Conservation (phyloP, 768 basidiomycete genomes). For the Lentinula guzmanii region DNA sequence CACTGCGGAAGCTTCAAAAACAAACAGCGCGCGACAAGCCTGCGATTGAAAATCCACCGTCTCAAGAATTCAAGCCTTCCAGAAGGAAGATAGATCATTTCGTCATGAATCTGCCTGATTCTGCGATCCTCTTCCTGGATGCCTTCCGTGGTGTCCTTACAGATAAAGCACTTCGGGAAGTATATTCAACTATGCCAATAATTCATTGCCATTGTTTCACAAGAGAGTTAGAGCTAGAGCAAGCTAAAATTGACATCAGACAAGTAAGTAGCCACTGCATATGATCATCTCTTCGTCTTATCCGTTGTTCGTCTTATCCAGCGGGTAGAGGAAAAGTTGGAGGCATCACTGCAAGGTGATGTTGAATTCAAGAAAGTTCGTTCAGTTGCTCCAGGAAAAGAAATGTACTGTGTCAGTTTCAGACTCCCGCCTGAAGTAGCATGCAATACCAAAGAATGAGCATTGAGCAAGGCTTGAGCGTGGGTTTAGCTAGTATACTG, state of each 20-base stretch:
- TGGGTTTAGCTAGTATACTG: background rate
- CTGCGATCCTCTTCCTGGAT: conserved; percentile 84
- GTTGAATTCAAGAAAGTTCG: conserved; percentile 71
- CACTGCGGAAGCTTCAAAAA: conserved; percentile 30
- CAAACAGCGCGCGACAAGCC: background rate
- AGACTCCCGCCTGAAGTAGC: conserved; percentile 47
- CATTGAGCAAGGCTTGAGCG: background rate
- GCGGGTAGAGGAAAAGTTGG: conserved; percentile 69
- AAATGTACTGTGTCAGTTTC: conserved; percentile 98
- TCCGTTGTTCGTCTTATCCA: conserved; percentile 24
- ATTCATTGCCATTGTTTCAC: conserved; percentile 98
- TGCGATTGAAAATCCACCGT: background rate
- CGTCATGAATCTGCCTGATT: conserved; percentile 97
- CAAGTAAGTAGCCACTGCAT: conserved; percentile 45
- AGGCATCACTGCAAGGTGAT: conserved; percentile 42
- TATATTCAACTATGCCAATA: conserved; percentile 69
- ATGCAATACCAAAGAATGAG: conserved; percentile 8
- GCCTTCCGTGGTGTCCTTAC: conserved; percentile 75
- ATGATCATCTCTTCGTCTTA: background rate
- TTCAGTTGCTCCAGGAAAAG: conserved; percentile 91
- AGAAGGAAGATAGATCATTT: conserved; percentile 73
- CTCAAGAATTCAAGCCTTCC: conserved; percentile 11
- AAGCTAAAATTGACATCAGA: conserved; percentile 73
- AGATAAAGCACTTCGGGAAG: conserved; percentile 32
- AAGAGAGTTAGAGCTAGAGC: conserved; percentile 63